Percentiles rank a stretch among this genome's conserved stretches.
phyloP scores from a whole-genome alignment of 2,329 filamentous ascomycete genomes.

The Pyrenophora tritici-repentis region DNA sequence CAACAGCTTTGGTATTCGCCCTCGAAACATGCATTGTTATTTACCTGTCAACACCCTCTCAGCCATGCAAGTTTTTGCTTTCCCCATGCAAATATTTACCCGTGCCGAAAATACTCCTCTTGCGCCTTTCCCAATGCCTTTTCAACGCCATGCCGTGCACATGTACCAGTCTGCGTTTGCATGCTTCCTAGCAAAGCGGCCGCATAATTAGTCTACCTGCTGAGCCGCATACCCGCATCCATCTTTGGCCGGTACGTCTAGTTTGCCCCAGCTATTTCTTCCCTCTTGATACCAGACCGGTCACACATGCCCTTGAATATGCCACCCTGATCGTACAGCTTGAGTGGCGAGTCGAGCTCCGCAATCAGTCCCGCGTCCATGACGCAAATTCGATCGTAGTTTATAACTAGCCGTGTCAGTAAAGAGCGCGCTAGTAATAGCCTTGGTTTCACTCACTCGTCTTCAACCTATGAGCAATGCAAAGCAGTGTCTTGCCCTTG shows the following conservation, averaged over 20 bases:
- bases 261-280: slow-evolving; percentile 50
- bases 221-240: slow-evolving; percentile 16
- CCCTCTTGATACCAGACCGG: slow-evolving; percentile 71
- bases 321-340: slow-evolving; percentile 72
- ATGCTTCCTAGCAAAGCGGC: slow-evolving; percentile 6
- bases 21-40: not conserved
- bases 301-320: slow-evolving; percentile 94
- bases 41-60: not conserved
- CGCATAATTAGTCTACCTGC: slow-evolving; percentile 22
- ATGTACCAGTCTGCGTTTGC: slow-evolving; percentile 9
- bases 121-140: slow-evolving; percentile 13
- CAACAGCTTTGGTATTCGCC: not conserved
- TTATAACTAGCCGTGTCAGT: slow-evolving; percentile 64
- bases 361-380: slow-evolving; percentile 90
- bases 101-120: not conserved
- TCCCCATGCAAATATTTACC: slow-evolving; percentile 1
- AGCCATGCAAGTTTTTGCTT: not conserved
- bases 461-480: slow-evolving; percentile 88
- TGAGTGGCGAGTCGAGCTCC: slow-evolving; percentile 78
- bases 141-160: slow-evolving; percentile 27
- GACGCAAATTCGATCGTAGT: slow-evolving; percentile 94
- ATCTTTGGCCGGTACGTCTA: slow-evolving; percentile 6
- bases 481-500: slow-evolving; percentile 82
- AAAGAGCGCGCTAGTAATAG: not conserved
- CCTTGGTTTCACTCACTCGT: slow-evolving; percentile 53